These are phyloP conservation scores for Huiozyma sinensis DNA, from an alignment of 805 yeast genomes.

Conservation along the genomic window DNA sequence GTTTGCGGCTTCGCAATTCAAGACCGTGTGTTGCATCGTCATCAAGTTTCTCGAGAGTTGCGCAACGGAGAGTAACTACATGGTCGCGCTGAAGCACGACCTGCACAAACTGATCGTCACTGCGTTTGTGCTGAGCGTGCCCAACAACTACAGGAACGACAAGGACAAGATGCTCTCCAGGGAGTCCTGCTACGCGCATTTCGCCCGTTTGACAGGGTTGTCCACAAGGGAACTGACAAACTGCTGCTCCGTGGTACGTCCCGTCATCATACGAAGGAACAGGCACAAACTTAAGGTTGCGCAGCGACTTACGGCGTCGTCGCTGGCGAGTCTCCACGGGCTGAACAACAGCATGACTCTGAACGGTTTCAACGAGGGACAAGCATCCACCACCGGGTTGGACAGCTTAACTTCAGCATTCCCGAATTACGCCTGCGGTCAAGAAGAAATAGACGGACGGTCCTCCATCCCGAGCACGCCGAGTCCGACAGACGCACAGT, in stretches of 20 bases:
- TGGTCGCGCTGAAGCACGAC: conserved; percentile 12
- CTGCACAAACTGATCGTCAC: conserved; percentile 15
- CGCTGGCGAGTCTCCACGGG: background rate
- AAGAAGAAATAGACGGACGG: too few species aligned
- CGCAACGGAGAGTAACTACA: conserved; percentile 11
- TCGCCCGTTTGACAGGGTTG: conserved; percentile 16
- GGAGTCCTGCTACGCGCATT: conserved; percentile 10
- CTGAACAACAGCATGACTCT: background rate
- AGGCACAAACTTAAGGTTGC: conserved; percentile 4
- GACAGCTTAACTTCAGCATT: too few species aligned
- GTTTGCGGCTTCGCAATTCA: conserved; percentile 14
- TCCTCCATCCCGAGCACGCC: background rate
- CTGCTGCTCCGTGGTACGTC: conserved; percentile 21
- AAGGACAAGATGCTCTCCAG: conserved; percentile 8
- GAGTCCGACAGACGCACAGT: background rate
- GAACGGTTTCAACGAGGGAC: background rate
- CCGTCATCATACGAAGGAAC: conserved; percentile 12
- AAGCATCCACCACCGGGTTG: background rate
- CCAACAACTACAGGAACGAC: conserved; percentile 5
- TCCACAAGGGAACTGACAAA: conserved; percentile 13
- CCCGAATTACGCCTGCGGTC: too few species aligned
- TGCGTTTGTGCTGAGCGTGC: conserved; percentile 14
- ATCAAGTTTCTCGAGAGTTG: conserved; percentile 17
- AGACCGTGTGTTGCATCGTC: conserved; percentile 17
- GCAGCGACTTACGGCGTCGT: background rate